phyloP scores from a whole-genome alignment of 2,329 filamentous ascomycete species.

The Trichothecium roseum region DNA sequence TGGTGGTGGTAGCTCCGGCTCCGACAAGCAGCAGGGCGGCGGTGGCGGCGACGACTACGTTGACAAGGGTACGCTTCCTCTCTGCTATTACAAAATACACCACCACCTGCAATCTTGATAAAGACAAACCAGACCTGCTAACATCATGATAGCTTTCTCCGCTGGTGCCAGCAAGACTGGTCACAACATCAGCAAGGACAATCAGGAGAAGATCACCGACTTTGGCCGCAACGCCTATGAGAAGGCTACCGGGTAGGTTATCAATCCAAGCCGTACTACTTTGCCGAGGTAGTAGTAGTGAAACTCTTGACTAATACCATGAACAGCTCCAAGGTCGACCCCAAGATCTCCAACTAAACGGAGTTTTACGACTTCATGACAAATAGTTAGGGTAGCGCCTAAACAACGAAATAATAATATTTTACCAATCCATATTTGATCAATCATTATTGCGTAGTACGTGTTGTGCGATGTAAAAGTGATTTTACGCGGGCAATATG shows the following conservation, averaged over 20 bases:
- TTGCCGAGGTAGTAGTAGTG: not conserved
- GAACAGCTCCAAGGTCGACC: slow-evolving; percentile 12
- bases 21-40: slow-evolving; percentile 7
- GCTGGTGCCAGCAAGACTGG: slow-evolving; percentile 13
- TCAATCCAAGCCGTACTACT: not conserved
- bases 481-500: too few relatives aligned
- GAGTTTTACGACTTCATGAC: not conserved
- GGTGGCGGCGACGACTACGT: slow-evolving; percentile 15
- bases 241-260: slow-evolving; percentile 15
- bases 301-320: not conserved
- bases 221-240: slow-evolving; percentile 12
- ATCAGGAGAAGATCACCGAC: slow-evolving; percentile 18
- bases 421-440: too few relatives aligned
- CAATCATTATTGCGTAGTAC: too few relatives aligned
- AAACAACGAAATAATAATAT: too few relatives aligned
- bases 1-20: slow-evolving; percentile 5
- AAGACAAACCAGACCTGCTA: too few relatives aligned
- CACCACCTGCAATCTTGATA: too few relatives aligned
- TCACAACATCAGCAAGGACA: slow-evolving; percentile 12
- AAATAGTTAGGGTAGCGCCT: not conserved
- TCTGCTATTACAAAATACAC: not conserved
- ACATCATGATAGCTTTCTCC: slow-evolving; percentile 10
- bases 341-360: slow-evolving; percentile 16
- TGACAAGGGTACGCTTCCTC: slow-evolving; percentile 14
- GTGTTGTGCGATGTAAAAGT: not conserved